Percentiles rank a stretch among this genome's conserved stretches.
phyloP scores from a whole-genome alignment of 805 yeast genomes.

The Lachancea lanzarotensis region DNA sequence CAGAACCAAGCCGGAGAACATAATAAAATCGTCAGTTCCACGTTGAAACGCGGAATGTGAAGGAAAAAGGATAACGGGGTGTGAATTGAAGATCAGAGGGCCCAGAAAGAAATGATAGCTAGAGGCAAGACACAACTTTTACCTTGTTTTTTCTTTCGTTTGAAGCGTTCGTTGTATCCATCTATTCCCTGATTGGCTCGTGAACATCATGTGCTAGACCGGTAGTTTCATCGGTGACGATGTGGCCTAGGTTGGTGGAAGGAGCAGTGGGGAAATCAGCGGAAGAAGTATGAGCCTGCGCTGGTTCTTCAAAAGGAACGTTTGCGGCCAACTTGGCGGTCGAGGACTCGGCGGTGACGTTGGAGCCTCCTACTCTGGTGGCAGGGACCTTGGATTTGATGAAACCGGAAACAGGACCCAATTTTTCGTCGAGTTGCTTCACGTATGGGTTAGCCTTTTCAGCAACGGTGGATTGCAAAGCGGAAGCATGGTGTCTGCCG shows the following conservation, averaged over 20 bases:
- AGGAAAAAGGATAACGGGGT: background rate
- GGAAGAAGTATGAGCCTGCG: constrained; percentile 18
- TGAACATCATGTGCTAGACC: background rate
- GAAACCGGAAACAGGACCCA: constrained; percentile 62
- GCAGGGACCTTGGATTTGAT: constrained; percentile 38
- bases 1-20: background rate
- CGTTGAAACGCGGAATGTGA: background rate
- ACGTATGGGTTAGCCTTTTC: constrained; percentile 56
- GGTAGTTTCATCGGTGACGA: constrained; percentile 5
- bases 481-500: constrained; percentile 46
- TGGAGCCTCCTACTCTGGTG: constrained; percentile 64
- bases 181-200: background rate
- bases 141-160: no score
- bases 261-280: constrained; percentile 37
- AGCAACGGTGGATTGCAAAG: constrained; percentile 41
- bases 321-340: constrained; percentile 24
- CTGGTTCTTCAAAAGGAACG: constrained; percentile 21
- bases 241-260: constrained; percentile 16
- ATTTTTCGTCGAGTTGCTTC: constrained; percentile 48
- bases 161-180: background rate
- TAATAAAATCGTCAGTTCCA: background rate
- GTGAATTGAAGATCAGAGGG: no score
- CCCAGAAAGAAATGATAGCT: no score
- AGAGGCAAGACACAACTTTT: no score
- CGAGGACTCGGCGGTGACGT: constrained; percentile 39